A percentile compares a stretch with the other conserved stretches of the same genome.
phyloP scores from a whole-genome alignment of 345 rosid species.

The Lumnitzera littorea region DNA sequence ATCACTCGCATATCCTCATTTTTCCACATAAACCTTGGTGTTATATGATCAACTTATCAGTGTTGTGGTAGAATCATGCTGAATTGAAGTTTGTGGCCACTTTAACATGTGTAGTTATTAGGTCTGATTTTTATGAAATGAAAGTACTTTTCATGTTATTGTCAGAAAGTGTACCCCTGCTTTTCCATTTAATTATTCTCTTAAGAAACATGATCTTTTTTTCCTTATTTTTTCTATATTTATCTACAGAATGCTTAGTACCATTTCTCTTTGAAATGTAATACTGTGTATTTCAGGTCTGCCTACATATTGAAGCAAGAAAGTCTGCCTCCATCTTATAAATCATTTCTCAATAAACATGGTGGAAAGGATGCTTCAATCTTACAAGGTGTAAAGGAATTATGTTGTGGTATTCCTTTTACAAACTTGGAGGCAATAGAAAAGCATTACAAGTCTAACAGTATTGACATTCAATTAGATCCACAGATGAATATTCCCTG shows the following conservation, averaged over 20 bases:
- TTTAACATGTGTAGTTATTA: too few relatives aligned
- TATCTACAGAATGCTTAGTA: background rate
- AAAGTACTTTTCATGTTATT: background rate
- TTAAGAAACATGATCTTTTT: background rate
- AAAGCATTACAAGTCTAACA: conserved; percentile 56
- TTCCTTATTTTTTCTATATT: background rate
- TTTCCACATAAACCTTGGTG: too few relatives aligned
- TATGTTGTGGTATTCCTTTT: conserved; percentile 57
- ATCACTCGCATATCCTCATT: too few relatives aligned
- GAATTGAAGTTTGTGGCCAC: too few relatives aligned
- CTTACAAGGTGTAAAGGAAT: conserved; percentile 71
- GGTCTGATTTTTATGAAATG: too few relatives aligned
- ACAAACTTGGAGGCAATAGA: conserved; percentile 59
- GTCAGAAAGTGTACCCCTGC: background rate
- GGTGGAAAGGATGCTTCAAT: conserved; percentile 70
- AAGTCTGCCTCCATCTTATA: conserved; percentile 83
- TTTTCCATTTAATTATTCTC: too few relatives aligned
- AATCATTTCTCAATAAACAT: conserved; percentile 82
- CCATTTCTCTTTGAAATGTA: conserved; percentile 7
- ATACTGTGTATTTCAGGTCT: conserved; percentile 45
- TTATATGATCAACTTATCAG: too few relatives aligned
- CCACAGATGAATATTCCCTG: conserved; percentile 83
- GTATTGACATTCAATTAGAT: conserved; percentile 69
- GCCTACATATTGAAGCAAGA: conserved; percentile 87
- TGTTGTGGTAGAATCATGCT: too few relatives aligned